Evolutionary conservation across 2,329 filamentous ascomycete genomes (phyloP), one percentile per base, ranked within the genome.

Genomic region (Penicillium sp.): DNA sequence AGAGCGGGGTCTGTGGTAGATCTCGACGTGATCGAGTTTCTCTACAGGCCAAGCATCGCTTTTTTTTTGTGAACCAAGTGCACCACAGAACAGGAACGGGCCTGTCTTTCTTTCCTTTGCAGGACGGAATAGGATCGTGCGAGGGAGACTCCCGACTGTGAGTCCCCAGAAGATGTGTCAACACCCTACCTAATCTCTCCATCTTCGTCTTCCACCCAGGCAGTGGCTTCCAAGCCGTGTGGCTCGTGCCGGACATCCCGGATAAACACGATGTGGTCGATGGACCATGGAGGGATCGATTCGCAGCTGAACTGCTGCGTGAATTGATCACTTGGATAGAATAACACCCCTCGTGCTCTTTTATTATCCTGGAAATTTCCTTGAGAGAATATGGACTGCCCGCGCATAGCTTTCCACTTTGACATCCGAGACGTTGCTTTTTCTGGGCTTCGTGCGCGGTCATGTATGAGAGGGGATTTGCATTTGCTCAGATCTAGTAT

Each of bases 41-140:
- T 55, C 60, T 14, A 52, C 57, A 64, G 65, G 60, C 54, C 58
- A 35, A 61, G 58, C 35, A 48, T 59, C 57, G 54, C 30, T 46
- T 57, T 52, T 55, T 51, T 51, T 55, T 43, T 65, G 58, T 58
- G 58, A 67, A 65, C 58, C 59, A 61, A 63, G 13, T 61, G 61
- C 60, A 68, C 35, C 62, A 56, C 56, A 58, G 55, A 61, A 66
- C 58, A 54, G 55, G 59, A 57, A 66, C 60, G 61, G 51, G 56
- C 43, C 57, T 64, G 59, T 66, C 64, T 65, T 61, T 57, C 60
- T 67, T 65, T 64, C 63, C 58, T 64, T 62, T 61, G 56, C 58
- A 63, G 57, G 58, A 65, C 56, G 59, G 57, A 53, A 53, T 52
- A 60, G 25, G 43, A 55, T 59, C 38, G 33, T 58, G 45, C 43